Evolutionary conservation across 768 basidiomycete genomes (phyloP).

Genomic region (Termitomyces sp.): DNA sequence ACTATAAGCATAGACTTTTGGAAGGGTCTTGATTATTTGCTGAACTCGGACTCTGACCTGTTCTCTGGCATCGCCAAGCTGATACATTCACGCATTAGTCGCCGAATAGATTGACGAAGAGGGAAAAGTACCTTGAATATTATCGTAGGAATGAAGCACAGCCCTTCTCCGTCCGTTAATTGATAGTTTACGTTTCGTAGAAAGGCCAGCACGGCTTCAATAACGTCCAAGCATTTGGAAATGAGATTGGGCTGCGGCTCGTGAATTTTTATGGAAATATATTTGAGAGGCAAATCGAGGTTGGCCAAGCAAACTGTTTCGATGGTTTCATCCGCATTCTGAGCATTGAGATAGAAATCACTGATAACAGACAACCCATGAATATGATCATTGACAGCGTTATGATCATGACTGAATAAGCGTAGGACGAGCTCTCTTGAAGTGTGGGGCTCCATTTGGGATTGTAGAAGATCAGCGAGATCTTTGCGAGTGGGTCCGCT

Average conservation of each 20-base stretch:
- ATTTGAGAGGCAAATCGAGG: slow-evolving; percentile 90
- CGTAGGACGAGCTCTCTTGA: slow-evolving; percentile 70
- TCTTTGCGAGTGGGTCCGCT: slow-evolving; percentile 80
- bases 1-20: slow-evolving; percentile 90
- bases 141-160: slow-evolving; percentile 84
- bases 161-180: slow-evolving; percentile 80
- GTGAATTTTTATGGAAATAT: slow-evolving; percentile 83
- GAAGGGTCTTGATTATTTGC: slow-evolving; percentile 77
- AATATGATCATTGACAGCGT: slow-evolving; percentile 88
- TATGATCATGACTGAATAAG: slow-evolving; percentile 94
- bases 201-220: slow-evolving; percentile 74
- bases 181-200: slow-evolving; percentile 70
- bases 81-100: slow-evolving; percentile 4
- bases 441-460: slow-evolving; percentile 85
- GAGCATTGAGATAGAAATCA: slow-evolving; percentile 65
- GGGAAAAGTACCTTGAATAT: slow-evolving; percentile 68
- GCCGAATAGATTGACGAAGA: neutral
- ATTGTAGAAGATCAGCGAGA: slow-evolving; percentile 76
- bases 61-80: slow-evolving; percentile 94
- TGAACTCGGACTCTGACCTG: slow-evolving; percentile 74
- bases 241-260: slow-evolving; percentile 88
- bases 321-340: slow-evolving; percentile 50
- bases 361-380: slow-evolving; percentile 67
- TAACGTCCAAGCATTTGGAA: slow-evolving; percentile 82
- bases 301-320: slow-evolving; percentile 74